Percentiles rank a stretch among this genome's conserved stretches.
Evolutionary conservation across 306 rosid genomes (phyloP).

Genomic region (Geum urbanum): DNA sequence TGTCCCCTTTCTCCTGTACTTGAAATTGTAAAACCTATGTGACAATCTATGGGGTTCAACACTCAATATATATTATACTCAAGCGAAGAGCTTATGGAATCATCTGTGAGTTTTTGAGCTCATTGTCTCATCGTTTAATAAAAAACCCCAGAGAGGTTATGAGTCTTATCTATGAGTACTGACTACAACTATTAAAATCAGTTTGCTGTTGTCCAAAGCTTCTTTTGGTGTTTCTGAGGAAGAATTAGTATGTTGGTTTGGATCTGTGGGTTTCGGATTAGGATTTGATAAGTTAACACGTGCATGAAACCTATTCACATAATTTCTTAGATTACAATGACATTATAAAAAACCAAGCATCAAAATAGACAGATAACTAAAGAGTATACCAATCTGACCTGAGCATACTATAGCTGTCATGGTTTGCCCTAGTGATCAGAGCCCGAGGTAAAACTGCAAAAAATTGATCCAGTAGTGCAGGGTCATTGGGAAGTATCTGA

Average conservation of each 20-base stretch:
- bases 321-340: neutral
- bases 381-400: slow-evolving; percentile 49
- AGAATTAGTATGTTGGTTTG: neutral
- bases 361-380: neutral
- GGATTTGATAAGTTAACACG: neutral
- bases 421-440: slow-evolving; percentile 50
- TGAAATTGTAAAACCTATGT: neutral
- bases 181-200: no score
- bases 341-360: neutral
- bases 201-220: no score
- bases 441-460: slow-evolving; percentile 46
- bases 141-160: no score
- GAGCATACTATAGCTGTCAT: slow-evolving; percentile 31
- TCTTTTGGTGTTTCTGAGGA: neutral
- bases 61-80: neutral
- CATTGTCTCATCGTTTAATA: no score
- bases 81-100: no score
- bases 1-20: neutral
- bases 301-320: neutral
- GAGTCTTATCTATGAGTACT: no score
- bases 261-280: neutral
- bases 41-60: neutral
- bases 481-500: slow-evolving; percentile 81
- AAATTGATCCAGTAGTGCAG: slow-evolving; percentile 43
- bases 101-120: no score